Evolutionary conservation across 192 early-diverging fungal species (phyloP).

Genomic region (Jimgerdemannia lactiflua): DNA sequence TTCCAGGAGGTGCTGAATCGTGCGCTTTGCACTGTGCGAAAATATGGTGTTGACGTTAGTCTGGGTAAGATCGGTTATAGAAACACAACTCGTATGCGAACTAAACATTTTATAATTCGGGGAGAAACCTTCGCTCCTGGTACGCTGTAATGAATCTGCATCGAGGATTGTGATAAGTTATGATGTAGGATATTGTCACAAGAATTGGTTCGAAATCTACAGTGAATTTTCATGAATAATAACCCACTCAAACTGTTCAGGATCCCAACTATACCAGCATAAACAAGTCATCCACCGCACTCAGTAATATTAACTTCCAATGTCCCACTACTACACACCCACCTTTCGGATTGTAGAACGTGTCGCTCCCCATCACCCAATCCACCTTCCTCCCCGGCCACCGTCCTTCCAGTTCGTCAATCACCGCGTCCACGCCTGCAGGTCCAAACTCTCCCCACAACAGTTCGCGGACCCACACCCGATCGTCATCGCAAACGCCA

Average conservation of each 20-base stretch:
- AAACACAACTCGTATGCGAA: not conserved
- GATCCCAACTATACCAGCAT: not conserved
- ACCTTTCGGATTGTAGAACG: constrained; percentile 57
- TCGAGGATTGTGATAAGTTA: constrained; percentile 46
- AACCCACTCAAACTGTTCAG: no score
- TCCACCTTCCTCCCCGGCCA: constrained; percentile 29
- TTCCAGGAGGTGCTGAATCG: constrained; percentile 58
- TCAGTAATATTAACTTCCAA: no score
- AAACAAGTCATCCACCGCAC: no score
- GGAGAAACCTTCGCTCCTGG: constrained; percentile 53
- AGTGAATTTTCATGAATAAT: not conserved
- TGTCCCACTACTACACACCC: no score
- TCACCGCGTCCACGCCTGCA: constrained; percentile 32
- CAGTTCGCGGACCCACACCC: constrained; percentile 38
- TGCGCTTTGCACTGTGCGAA: constrained; percentile 54
- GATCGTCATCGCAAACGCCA: constrained; percentile 12
- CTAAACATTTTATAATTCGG: not conserved
- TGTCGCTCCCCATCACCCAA: constrained; percentile 53
- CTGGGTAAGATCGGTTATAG: no score
- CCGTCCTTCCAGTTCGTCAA: constrained; percentile 17
- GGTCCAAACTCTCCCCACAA: constrained; percentile 43
- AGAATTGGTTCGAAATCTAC: constrained; percentile 68
- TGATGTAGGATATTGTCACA: constrained; percentile 54
- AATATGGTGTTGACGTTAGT: no score
- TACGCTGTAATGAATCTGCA: constrained; percentile 69